Percentiles rank a stretch among this genome's conserved stretches.
Conservation (phyloP, 805 yeast species). For the Pichia pseudocactophila region DNA sequence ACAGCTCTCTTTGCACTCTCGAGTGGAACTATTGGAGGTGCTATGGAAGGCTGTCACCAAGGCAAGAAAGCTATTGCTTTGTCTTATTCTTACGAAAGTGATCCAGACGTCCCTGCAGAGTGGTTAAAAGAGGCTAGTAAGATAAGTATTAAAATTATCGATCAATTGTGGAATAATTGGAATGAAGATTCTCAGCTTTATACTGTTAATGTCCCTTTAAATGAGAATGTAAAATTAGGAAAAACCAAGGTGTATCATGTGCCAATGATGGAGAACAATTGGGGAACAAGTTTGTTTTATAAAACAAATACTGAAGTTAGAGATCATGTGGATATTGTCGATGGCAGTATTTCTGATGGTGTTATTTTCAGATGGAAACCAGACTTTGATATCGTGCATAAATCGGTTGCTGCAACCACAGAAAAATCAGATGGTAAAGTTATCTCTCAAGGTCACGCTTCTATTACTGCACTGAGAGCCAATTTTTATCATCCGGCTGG, state of each 20-base stretch:
- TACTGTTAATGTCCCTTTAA: constrained; percentile 76
- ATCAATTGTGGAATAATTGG: constrained; percentile 55
- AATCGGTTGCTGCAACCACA: constrained; percentile 34
- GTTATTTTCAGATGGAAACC: constrained; percentile 76
- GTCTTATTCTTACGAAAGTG: constrained; percentile 69
- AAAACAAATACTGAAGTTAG: constrained; percentile 12
- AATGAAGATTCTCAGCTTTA: constrained; percentile 54
- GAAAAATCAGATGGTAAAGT: constrained; percentile 63
- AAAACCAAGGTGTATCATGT: constrained; percentile 59
- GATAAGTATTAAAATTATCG: constrained; percentile 54
- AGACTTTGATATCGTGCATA: constrained; percentile 59
- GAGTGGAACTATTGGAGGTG: constrained; percentile 95
- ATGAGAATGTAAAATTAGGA: constrained; percentile 40
- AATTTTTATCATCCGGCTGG: constrained; percentile 49
- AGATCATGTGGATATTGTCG: constrained; percentile 36
- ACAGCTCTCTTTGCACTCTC: constrained; percentile 82
- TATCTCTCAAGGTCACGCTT: constrained; percentile 50
- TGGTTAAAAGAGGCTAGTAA: constrained; percentile 57
- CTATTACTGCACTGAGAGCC: constrained; percentile 68
- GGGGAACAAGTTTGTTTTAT: constrained; percentile 39
- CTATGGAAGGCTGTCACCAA: constrained; percentile 81
- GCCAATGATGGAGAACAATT: constrained; percentile 72
- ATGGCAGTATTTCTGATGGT: constrained; percentile 32
- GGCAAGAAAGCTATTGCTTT: constrained; percentile 69
- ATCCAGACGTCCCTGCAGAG: constrained; percentile 37